phyloP scores from a whole-genome alignment of 352 stramenopile species.

The Thraustochytrium striatum region DNA sequence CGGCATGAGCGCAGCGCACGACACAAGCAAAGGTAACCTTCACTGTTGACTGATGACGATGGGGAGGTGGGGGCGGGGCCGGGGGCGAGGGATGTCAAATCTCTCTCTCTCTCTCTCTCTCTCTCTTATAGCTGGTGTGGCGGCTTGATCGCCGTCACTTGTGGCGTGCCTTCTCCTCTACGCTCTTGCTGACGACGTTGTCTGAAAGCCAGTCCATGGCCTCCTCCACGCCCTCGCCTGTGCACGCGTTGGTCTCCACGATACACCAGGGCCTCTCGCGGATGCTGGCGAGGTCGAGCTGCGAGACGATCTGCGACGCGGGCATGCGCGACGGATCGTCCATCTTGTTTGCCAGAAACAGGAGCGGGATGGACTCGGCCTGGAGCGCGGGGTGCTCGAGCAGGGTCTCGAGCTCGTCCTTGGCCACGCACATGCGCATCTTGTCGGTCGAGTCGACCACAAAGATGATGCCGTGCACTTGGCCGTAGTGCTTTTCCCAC shows the following conservation, averaged over 20 bases:
- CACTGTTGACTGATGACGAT: too few species aligned
- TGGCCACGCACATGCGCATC: slow-evolving; percentile 74
- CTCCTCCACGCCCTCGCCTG: slow-evolving; percentile 69
- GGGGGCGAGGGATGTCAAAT: too few species aligned
- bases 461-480: slow-evolving; percentile 74
- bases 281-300: slow-evolving; percentile 70
- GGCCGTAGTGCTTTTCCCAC: slow-evolving; percentile 77
- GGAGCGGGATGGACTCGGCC: slow-evolving; percentile 67
- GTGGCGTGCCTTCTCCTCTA: too few species aligned
- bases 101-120: too few species aligned
- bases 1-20: not conserved
- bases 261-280: slow-evolving; percentile 75
- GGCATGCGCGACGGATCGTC: slow-evolving; percentile 67
- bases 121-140: too few species aligned
- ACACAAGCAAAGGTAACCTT: too few species aligned
- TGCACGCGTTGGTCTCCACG: slow-evolving; percentile 72
- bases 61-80: too few species aligned
- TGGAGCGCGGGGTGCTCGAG: slow-evolving; percentile 69
- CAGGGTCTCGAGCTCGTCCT: slow-evolving; percentile 74
- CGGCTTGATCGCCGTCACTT: too few species aligned
- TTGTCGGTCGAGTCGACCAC: slow-evolving; percentile 73
- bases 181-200: too few species aligned
- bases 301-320: slow-evolving; percentile 71
- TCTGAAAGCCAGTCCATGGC: slow-evolving; percentile 73
- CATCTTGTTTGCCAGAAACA: slow-evolving; percentile 83